Evolutionary conservation across 2,329 filamentous ascomycete genomes (phyloP).

Genomic region (Dactylella cylindrospora): DNA sequence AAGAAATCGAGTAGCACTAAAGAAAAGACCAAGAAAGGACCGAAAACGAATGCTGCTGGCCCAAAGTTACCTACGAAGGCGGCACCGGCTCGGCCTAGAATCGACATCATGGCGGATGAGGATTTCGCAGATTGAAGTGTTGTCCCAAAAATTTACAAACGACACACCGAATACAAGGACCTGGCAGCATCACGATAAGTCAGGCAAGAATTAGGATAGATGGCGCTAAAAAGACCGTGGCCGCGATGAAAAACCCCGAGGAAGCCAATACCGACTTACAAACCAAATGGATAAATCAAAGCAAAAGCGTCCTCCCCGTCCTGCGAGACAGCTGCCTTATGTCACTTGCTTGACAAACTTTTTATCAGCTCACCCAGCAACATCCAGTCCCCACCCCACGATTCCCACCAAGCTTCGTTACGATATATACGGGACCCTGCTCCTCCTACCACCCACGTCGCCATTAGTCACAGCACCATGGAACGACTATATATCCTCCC

Average conservation of each 20-base stretch:
- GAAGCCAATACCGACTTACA: no score
- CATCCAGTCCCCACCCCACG: not conserved
- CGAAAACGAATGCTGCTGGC: constrained; percentile 1
- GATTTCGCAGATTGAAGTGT: constrained; percentile 21
- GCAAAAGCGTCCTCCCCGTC: not conserved
- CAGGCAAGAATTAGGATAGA: not conserved
- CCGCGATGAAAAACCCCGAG: no score
- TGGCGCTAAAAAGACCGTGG: no score
- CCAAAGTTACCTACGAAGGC: constrained; percentile 16
- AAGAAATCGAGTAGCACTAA: not conserved
- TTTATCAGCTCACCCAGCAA: constrained; percentile 13
- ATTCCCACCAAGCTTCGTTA: constrained; percentile 52
- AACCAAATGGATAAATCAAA: not conserved
- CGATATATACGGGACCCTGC: constrained; percentile 61
- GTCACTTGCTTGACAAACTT: constrained; percentile 13
- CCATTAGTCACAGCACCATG: constrained; percentile 53
- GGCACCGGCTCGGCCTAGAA: constrained; percentile 28
- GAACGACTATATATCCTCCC: constrained; percentile 49
- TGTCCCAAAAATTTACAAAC: no score
- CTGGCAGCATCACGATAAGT: no score
- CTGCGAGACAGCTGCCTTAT: constrained; percentile 17
- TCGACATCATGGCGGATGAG: constrained; percentile 42
- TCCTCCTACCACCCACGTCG: constrained; percentile 59
- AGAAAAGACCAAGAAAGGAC: constrained; percentile 4
- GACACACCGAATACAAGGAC: no score